Evolutionary conservation across 2,329 filamentous ascomycete species (phyloP).

Genomic region (Oidium heveae): DNA sequence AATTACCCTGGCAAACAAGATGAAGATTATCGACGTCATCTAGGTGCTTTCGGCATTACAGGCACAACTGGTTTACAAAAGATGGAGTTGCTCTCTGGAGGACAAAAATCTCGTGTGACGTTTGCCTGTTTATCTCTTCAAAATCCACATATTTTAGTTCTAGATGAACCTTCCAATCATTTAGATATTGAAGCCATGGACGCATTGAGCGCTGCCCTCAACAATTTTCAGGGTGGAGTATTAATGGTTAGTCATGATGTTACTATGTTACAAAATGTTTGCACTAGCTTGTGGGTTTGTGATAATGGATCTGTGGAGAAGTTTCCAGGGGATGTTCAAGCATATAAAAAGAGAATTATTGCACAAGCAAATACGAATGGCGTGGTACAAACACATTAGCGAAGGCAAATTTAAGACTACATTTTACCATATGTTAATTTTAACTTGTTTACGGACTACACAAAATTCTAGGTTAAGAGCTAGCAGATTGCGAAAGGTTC

Average conservation of each 20-base stretch:
- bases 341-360: conserved; percentile 91
- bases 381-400: conserved; percentile 26
- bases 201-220: conserved; percentile 60
- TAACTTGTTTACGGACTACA: too few species aligned
- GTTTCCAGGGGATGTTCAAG: conserved; percentile 82
- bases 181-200: conserved; percentile 97
- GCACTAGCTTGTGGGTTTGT: conserved; percentile 86
- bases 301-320: conserved; percentile 85
- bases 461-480: too few species aligned
- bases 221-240: conserved; percentile 77
- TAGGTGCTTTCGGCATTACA: conserved; percentile 74
- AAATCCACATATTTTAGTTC: conserved; percentile 89
- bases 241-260: conserved; percentile 99
- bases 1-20: conserved; percentile 75
- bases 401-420: too few species aligned
- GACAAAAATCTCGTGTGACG: conserved; percentile 93
- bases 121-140: conserved; percentile 88
- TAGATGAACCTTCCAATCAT: conserved; percentile 97
- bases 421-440: too few species aligned
- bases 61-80: conserved; percentile 93
- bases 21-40: conserved; percentile 86
- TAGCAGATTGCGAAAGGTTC: too few species aligned
- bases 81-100: conserved; percentile 81
- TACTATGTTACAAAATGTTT: conserved; percentile 93
- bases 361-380: conserved; percentile 73